A percentile compares a stretch with the other conserved stretches of the same genome.
These are phyloP conservation scores for Agaricales sp. DNA, from an alignment of 1,284 basidiomycete genomes.

Conservation along the genomic window DNA sequence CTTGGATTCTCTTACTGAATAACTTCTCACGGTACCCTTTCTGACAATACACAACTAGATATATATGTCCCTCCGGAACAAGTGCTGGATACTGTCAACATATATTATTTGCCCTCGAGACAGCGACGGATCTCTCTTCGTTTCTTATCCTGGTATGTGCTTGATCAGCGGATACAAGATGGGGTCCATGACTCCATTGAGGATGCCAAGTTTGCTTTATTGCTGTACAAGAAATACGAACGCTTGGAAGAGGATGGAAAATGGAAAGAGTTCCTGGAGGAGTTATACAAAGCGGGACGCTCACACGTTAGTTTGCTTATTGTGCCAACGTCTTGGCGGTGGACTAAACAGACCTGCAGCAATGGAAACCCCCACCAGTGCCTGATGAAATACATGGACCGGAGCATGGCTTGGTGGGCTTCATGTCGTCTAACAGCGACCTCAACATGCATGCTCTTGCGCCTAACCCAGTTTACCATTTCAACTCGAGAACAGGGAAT, in stretches of 20 bases:
- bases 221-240: conserved; percentile 80
- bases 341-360: neutral
- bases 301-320: conserved; percentile 46
- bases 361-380: neutral
- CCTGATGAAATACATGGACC: neutral
- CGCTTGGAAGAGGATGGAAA: conserved; percentile 67
- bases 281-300: conserved; percentile 63
- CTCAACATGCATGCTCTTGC: neutral
- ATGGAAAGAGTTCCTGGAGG: conserved; percentile 86
- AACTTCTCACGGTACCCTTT: conserved; percentile 1
- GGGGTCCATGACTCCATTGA: conserved; percentile 96
- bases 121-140: conserved; percentile 87
- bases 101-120: conserved; percentile 78
- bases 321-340: no score
- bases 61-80: conserved; percentile 93
- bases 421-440: neutral
- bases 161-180: conserved; percentile 87
- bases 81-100: conserved; percentile 94
- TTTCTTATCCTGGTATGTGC: conserved; percentile 90
- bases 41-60: conserved; percentile 37
- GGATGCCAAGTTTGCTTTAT: conserved; percentile 84
- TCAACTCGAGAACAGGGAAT: neutral
- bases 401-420: neutral
- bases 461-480: neutral
- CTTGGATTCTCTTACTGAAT: no score